Evolutionary conservation across 1,284 basidiomycete species (phyloP).

Genomic region (Amylostereum chailletii): DNA sequence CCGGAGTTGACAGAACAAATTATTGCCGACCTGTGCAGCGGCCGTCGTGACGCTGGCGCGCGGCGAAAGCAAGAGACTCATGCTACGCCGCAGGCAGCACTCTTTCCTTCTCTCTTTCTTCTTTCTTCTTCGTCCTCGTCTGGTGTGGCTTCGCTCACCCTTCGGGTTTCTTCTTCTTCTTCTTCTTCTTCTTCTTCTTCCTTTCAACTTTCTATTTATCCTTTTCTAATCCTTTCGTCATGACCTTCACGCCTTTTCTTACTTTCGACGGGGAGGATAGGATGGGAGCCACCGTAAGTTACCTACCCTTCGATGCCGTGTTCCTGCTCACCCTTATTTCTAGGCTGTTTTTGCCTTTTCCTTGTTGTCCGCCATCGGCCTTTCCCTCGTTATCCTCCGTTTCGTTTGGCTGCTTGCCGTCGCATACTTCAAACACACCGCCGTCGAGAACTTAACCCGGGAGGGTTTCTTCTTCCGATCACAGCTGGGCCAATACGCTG

Average conservation of each 20-base stretch:
- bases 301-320: slow-evolving; percentile 4
- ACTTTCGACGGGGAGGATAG: not conserved
- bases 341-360: slow-evolving; percentile 47
- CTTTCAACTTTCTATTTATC: slow-evolving; percentile 8
- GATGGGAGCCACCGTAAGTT: slow-evolving; percentile 2
- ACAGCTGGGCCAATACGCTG: slow-evolving; percentile 58
- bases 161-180: slow-evolving; percentile 7
- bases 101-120: not conserved
- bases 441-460: slow-evolving; percentile 14
- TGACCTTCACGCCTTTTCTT: slow-evolving; percentile 13
- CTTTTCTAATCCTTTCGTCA: not conserved
- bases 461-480: slow-evolving; percentile 61
- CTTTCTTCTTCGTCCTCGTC: slow-evolving; percentile 1
- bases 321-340: slow-evolving; percentile 8
- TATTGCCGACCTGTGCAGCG: not conserved
- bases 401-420: slow-evolving; percentile 32
- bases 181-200: slow-evolving; percentile 8
- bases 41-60: not conserved
- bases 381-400: slow-evolving; percentile 37
- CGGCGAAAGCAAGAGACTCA: not conserved
- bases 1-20: not conserved
- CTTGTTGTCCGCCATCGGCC: slow-evolving; percentile 39
- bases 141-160: not conserved
- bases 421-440: slow-evolving; percentile 13
- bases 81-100: not conserved